Percentiles rank a stretch among this genome's conserved stretches.
phyloP scores from a whole-genome alignment of 148 eudicot species.

The Fallopia convolvulus region DNA sequence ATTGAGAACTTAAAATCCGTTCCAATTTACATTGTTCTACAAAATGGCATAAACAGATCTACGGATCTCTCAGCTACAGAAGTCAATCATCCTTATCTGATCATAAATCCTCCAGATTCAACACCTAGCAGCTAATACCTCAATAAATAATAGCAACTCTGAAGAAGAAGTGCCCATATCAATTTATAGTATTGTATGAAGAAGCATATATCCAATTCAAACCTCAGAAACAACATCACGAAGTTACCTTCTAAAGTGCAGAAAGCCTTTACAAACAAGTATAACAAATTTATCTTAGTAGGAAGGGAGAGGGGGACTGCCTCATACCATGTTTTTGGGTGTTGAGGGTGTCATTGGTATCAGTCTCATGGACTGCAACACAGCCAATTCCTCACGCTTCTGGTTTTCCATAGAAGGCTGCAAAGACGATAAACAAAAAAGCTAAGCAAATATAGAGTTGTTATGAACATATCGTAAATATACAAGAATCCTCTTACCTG shows the following conservation, averaged over 20 bases:
- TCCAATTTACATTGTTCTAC: background rate
- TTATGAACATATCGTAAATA: background rate
- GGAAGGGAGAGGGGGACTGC: background rate
- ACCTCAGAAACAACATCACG: background rate
- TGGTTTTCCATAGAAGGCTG: constrained; percentile 53
- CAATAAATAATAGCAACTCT: background rate
- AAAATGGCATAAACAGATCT: background rate
- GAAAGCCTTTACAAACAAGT: background rate
- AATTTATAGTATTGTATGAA: background rate
- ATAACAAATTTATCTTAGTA: background rate
- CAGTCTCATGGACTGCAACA: constrained; percentile 66
- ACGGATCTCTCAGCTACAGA: background rate
- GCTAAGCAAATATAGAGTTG: background rate
- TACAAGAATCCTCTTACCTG: constrained; percentile 37
- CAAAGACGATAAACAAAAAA: background rate
- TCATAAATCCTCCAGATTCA: background rate
- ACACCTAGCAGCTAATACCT: background rate
- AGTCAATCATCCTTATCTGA: background rate
- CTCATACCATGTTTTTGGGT: constrained; percentile 58
- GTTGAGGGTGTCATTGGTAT: constrained; percentile 70
- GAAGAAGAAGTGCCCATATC: background rate
- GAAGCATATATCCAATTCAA: background rate
- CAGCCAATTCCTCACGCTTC: constrained; percentile 76
- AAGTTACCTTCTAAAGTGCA: background rate
- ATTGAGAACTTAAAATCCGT: background rate